phyloP scores from a whole-genome alignment of 805 yeast genomes.

The Yarrowia yakushimensis region DNA sequence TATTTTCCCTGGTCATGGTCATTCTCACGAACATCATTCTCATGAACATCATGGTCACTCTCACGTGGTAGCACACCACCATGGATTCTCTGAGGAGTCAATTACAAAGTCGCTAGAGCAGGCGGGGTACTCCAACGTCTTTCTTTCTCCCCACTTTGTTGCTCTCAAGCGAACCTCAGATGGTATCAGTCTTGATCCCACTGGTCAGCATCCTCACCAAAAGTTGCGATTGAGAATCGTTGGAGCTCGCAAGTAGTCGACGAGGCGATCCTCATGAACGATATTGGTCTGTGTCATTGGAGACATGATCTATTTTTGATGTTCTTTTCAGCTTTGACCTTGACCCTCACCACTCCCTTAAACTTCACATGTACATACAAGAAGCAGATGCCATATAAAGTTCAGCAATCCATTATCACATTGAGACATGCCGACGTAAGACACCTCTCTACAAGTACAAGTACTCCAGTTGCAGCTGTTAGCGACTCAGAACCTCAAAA shows the following conservation, averaged over 20 bases:
- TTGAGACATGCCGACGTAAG: no score
- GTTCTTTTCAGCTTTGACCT: no score
- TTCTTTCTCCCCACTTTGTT: constrained; percentile 1
- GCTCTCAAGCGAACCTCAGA: constrained; percentile 2
- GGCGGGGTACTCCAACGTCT: constrained; percentile 2
- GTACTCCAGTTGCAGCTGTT: no score
- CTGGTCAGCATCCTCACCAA: background rate
- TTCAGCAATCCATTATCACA: no score
- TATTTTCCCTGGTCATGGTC: background rate
- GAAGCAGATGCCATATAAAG: no score
- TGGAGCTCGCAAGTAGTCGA: constrained; percentile 3
- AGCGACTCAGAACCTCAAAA: no score
- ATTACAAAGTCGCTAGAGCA: background rate
- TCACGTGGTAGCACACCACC: constrained; percentile 12
- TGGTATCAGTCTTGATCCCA: background rate
- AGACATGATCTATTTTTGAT: no score
- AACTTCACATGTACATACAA: no score
- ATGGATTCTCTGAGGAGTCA: background rate
- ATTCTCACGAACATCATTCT: background rate
- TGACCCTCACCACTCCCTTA: no score
- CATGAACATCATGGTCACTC: background rate
- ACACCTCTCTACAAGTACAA: no score
- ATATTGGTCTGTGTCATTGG: no score
- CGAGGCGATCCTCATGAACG: no score
- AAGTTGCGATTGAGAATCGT: constrained; percentile 10